phyloP scores from a whole-genome alignment of 192 early-diverging fungal genomes.

The Bifiguratus adelaidae region DNA sequence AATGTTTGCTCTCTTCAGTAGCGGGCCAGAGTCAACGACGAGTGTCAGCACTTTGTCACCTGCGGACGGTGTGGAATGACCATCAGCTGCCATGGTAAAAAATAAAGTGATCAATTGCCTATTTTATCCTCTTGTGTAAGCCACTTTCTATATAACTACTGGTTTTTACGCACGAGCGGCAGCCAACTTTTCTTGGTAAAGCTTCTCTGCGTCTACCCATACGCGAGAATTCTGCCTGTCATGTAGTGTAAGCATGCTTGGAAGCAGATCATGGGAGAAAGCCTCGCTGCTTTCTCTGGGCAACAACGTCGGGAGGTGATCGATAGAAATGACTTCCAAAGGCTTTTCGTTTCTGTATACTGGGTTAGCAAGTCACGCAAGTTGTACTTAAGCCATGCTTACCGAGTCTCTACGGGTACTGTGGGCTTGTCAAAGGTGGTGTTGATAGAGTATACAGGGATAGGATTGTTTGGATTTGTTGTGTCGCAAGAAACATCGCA shows the following conservation, averaged over 20 bases:
- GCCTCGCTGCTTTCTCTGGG: conserved; percentile 86
- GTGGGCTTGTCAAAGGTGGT: conserved; percentile 94
- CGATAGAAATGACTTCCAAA: conserved; percentile 89
- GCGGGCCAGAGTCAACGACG: conserved; percentile 66
- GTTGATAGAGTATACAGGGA: conserved; percentile 85
- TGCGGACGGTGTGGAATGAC: no score
- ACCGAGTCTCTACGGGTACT: conserved; percentile 49
- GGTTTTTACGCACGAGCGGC: no score
- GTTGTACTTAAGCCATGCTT: conserved; percentile 3
- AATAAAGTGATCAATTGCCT: no score
- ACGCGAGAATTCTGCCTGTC: conserved; percentile 54
- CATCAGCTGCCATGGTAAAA: no score
- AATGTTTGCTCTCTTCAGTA: conserved; percentile 53
- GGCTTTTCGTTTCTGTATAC: conserved; percentile 43
- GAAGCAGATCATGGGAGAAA: conserved; percentile 80
- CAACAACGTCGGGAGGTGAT: conserved; percentile 91
- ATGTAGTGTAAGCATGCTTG: conserved; percentile 65
- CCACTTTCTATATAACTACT: no score
- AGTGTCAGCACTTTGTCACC: conserved; percentile 35
- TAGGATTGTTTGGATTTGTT: conserved; percentile 95
- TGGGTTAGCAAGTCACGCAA: neutral
- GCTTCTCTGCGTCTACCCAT: conserved; percentile 74
- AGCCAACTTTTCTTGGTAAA: conserved; percentile 75
- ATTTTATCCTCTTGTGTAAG: no score
- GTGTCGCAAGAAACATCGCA: conserved; percentile 95